These are phyloP conservation scores for Bidens hawaiensis DNA, from an alignment of 140 eudicot genomes.

Conservation along the genomic window DNA sequence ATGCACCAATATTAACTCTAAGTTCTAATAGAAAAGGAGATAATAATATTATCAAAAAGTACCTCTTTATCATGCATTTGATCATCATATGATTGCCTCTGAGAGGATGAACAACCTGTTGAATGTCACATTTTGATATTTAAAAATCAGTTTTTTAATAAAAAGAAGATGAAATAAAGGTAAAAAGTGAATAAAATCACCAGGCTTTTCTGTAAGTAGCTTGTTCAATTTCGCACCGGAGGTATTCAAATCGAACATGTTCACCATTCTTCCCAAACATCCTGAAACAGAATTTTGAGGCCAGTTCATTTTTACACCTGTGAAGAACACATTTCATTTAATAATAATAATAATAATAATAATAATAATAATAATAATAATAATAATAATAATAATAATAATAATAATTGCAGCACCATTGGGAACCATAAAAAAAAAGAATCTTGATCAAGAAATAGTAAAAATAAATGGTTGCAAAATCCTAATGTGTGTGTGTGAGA, in stretches of 20 bases:
- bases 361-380: too few species aligned
- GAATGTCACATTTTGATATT: not conserved
- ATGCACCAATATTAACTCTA: conserved; percentile 18
- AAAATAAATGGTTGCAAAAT: too few species aligned
- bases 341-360: too few species aligned
- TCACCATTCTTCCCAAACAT: conserved; percentile 93
- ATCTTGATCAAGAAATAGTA: conserved; percentile 4
- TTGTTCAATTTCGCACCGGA: conserved; percentile 43
- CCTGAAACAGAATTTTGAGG: conserved; percentile 61
- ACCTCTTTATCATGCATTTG: conserved; percentile 65
- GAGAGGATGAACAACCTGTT: conserved; percentile 65
- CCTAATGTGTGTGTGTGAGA: too few species aligned
- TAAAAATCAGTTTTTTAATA: too few species aligned
- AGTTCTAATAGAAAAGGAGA: too few species aligned
- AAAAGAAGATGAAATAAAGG: conserved; percentile 7
- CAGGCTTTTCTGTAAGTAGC: conserved; percentile 76
- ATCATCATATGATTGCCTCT: conserved; percentile 68
- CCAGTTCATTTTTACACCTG: conserved; percentile 70
- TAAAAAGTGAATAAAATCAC: conserved; percentile 26
- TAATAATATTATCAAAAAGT: too few species aligned
- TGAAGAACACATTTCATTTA: conserved; percentile 9
- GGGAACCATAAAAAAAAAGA: too few species aligned
- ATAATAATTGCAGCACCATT: too few species aligned
- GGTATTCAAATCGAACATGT: conserved; percentile 66
- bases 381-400: too few species aligned